Base-by-base conservation (phyloP, 352 stramenopile genomes). In the Phytophthora hibernalis region DNA sequence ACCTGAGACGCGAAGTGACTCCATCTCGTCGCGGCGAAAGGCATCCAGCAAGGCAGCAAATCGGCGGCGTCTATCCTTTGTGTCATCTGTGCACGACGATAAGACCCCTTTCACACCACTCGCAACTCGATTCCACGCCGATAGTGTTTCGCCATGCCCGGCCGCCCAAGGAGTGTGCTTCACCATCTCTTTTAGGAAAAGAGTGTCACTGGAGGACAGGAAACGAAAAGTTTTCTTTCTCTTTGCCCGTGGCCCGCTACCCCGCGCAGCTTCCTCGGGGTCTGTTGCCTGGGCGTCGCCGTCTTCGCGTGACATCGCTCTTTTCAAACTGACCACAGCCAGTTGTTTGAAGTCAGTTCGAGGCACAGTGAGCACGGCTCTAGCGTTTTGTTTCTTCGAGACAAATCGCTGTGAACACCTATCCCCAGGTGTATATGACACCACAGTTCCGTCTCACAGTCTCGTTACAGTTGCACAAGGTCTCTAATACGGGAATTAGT, bases 121-220 rank as follows among this genome's bases (percentile, higher is more conserved):
- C n/a, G n/a, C n/a, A n/a, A n/a, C n/a, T 28, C 5, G 24, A 28
- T 28, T 5, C 54, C 54, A 61, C 2, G 42, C 22, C 22, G 16
- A n/a, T 45, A 22, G 53, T 7, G 40, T 33, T 24, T 61, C 53
- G 16, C 53, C 53, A n/a, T 61, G 40, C 16, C n/a, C 40, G 9
- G 16, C 31, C 8, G 49, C 30, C 50, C 50, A 57, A 16, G 33
- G 50, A 37, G 9, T 31, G 20, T 57, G 33, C 3, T 57, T 57
- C 31, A 57, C 3, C 6, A 28, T 18, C 21, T 45, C 33, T 2
- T 35, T 45, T 5, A 57, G 31, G 18, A 57, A 12, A 3, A 55
- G 6, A 8, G 47, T 21, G 33, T 57, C 50, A 11, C n/a, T n/a
- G n/a, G n/a, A n/a, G n/a, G n/a, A n/a, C n/a, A n/a, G n/a, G n/a